phyloP scores from a whole-genome alignment of 345 rosid genomes.

The Excoecaria agallocha region DNA sequence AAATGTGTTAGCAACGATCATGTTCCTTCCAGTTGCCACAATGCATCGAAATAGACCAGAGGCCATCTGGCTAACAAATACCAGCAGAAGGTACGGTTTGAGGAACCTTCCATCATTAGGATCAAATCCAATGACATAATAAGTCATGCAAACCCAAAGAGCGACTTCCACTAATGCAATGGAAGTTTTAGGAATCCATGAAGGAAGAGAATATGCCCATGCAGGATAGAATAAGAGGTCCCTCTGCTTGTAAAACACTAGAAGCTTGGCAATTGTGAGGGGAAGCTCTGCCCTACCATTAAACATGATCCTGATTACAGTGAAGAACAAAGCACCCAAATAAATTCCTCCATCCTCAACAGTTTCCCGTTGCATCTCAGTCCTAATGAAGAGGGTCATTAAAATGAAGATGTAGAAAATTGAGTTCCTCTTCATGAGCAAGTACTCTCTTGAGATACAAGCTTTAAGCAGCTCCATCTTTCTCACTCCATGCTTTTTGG shows the following conservation, averaged over 20 bases:
- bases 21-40: too few species aligned
- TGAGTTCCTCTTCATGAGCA: too few species aligned
- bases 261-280: slow-evolving; percentile 73
- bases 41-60: too few species aligned
- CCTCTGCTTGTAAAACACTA: slow-evolving; percentile 78
- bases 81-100: too few species aligned
- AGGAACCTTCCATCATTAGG: slow-evolving; percentile 24
- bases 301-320: slow-evolving; percentile 49
- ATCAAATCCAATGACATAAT: slow-evolving; percentile 29
- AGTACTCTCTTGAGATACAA: too few species aligned
- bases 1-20: too few species aligned
- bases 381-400: slow-evolving; percentile 12
- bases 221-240: slow-evolving; percentile 67
- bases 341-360: slow-evolving; percentile 45
- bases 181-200: slow-evolving; percentile 20
- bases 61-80: too few species aligned
- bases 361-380: slow-evolving; percentile 7
- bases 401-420: too few species aligned
- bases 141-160: slow-evolving; percentile 16
- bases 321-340: slow-evolving; percentile 61
- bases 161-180: slow-evolving; percentile 19
- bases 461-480: too few species aligned
- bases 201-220: slow-evolving; percentile 50
- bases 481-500: too few species aligned
- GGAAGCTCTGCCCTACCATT: slow-evolving; percentile 71